Evolutionary conservation across 768 basidiomycete genomes (phyloP).

Genomic region (Tulasnella sp.): DNA sequence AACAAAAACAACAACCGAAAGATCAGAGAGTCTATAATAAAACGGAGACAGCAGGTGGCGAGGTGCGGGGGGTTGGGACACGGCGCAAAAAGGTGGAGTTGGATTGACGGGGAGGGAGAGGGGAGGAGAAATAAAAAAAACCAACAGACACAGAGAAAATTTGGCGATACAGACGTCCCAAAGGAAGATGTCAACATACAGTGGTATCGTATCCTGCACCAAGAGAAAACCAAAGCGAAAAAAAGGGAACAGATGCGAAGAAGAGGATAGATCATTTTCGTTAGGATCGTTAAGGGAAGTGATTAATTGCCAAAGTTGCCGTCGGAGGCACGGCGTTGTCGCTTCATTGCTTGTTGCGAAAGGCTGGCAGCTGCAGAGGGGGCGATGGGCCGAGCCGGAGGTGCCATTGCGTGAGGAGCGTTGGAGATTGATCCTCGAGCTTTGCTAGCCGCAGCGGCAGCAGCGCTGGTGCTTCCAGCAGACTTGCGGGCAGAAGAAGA

Average conservation of each 20-base stretch:
- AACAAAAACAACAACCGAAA: neutral
- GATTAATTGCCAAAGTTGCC: neutral
- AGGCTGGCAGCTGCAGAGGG: neutral
- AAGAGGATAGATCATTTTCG: neutral
- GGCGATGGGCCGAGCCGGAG: neutral
- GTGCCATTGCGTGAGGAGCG: neutral
- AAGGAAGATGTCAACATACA: neutral
- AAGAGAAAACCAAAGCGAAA: neutral
- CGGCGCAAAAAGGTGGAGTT: neutral
- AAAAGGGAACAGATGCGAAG: neutral
- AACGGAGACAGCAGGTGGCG: neutral
- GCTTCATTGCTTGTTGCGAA: slow-evolving; percentile 8
- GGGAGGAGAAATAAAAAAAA: neutral
- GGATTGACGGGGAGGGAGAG: neutral
- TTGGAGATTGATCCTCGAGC: neutral
- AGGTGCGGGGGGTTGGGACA: neutral
- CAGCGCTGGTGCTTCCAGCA: neutral
- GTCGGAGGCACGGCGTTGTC: slow-evolving; percentile 10
- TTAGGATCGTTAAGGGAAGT: neutral
- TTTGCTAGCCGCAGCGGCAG: slow-evolving; percentile 4
- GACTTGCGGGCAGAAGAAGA: slow-evolving; percentile 6
- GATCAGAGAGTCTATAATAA: neutral
- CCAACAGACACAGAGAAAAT: neutral
- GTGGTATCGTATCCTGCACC: neutral
- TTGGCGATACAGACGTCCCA: neutral